Percentiles rank a stretch among this genome's conserved stretches.
phyloP scores from a whole-genome alignment of 495 filamentous ascomycete genomes.

The Aspergillus indologenus region DNA sequence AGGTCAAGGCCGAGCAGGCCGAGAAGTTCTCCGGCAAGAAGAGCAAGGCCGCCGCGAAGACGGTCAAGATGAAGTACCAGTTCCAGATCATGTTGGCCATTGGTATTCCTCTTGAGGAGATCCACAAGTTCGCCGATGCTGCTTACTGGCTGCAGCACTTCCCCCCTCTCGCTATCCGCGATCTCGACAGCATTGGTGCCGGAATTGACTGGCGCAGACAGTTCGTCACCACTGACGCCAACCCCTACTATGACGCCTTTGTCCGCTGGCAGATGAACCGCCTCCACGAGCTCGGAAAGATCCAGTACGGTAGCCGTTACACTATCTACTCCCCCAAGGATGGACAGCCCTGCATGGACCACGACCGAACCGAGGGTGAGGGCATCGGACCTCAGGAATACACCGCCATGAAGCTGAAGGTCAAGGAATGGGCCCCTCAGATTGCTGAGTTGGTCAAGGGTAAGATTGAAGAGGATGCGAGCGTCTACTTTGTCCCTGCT shows the following conservation, averaged over 20 bases:
- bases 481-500: constrained; percentile 86
- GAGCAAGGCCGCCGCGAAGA: constrained; percentile 88
- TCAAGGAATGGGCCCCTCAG: constrained; percentile 80
- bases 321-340: constrained; percentile 96
- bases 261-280: constrained; percentile 97
- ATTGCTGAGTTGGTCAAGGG: constrained; percentile 64
- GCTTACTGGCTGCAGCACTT: constrained; percentile 86
- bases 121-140: constrained; percentile 87
- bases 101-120: constrained; percentile 79
- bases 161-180: constrained; percentile 73
- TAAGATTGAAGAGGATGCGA: constrained; percentile 75
- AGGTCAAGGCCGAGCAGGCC: constrained; percentile 70
- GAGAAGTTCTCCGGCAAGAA: constrained; percentile 94
- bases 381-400: constrained; percentile 90
- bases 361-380: constrained; percentile 90
- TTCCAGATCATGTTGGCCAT: constrained; percentile 87
- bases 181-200: constrained; percentile 79
- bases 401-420: constrained; percentile 82
- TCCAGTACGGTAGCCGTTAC: constrained; percentile 90
- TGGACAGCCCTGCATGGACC: constrained; percentile 96
- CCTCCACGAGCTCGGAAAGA: constrained; percentile 84
- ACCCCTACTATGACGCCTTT: constrained; percentile 95
- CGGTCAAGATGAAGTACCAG: constrained; percentile 84
- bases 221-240: constrained; percentile 93
- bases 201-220: constrained; percentile 89